phyloP scores from a whole-genome alignment of 2,329 filamentous ascomycete genomes.

The Sarocladium kiliense region DNA sequence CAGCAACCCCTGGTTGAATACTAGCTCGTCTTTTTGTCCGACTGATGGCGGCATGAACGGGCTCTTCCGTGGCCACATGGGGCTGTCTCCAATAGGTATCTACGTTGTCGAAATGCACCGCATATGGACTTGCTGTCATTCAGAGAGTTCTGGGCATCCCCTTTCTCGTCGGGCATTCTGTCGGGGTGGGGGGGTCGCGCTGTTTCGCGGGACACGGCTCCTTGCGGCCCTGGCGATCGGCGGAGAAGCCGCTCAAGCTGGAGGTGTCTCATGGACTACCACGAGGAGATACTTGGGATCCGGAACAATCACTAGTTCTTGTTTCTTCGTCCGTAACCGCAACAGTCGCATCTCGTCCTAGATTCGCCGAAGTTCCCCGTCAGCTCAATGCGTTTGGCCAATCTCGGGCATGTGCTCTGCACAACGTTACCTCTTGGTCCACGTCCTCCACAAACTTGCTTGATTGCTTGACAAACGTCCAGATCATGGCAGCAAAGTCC shows the following conservation, averaged over 20 bases:
- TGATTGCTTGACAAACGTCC: slow-evolving; percentile 67
- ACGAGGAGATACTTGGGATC: slow-evolving; percentile 75
- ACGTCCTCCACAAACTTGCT: slow-evolving; percentile 66
- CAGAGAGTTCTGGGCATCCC: neutral
- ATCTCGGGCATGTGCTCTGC: neutral
- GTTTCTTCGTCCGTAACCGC: slow-evolving; percentile 74
- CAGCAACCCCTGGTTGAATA: neutral
- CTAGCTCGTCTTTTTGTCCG: neutral
- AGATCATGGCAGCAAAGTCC: slow-evolving; percentile 71
- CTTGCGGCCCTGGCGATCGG: neutral
- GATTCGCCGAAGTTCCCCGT: neutral
- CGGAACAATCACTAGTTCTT: slow-evolving; percentile 79
- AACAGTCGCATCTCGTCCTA: slow-evolving; percentile 74
- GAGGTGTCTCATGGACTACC: slow-evolving; percentile 76
- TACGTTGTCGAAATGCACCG: neutral
- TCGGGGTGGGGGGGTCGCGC: neutral
- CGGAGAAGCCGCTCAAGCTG: slow-evolving; percentile 39
- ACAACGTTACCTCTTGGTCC: slow-evolving; percentile 57
- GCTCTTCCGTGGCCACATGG: neutral
- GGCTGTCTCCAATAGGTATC: neutral
- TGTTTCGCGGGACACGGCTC: neutral
- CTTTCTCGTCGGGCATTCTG: neutral
- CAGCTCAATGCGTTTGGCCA: neutral
- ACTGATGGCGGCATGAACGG: neutral
- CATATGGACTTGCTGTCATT: neutral